Base-by-base conservation (phyloP, 768 basidiomycete species). In the Mrakia gelida region DNA sequence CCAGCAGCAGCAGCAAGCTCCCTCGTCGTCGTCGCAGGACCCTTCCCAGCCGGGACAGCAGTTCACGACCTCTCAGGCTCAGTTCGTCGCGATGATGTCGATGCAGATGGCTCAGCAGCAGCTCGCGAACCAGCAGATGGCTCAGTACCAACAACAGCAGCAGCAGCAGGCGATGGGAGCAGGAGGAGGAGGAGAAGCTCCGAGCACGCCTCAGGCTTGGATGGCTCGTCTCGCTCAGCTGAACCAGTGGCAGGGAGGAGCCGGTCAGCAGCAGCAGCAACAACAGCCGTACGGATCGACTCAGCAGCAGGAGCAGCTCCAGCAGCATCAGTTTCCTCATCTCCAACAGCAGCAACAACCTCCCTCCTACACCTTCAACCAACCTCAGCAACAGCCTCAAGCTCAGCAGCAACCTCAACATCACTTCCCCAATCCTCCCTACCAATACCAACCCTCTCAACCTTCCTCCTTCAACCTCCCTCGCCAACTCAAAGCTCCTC, bases 401-500 rank as follows among this genome's bases (percentile, higher is more conserved):
- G 3, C 23, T 11, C 38, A 71, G 23, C 41, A 74, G 26, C 32
- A 4, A 26, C 43, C 32, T 30, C 73, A 73, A n/a, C 30, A 34
- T 34, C 30, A 34, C 23, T 70, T 70, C 38, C 41, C 67, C 26
- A 34, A 34, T 23, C 23, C 38, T 38, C 41, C 67, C 10, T 70
- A 70, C 23, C 67, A 41, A 21, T 70, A 34, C 26, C 67, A 70
- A 43, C 62, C 54, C 16, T 62, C 73, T 26, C 43, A 30, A 52
- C 45, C 71, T 1, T 54, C 43, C 28, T n/a, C 41, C 16, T 21
- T 15, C 1, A 43, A 30, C 21, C 43, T 45, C 21, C 49, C 71
- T 43, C 75, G 63, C 26, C 72, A 73, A 9, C 71, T 73, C 7
- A 73, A 73, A 38, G 59, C 56, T 30, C 77, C 77, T 23, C 77